These are phyloP conservation scores for Zasmidium citrigriseum DNA, from an alignment of 2,329 filamentous ascomycete species.

Conservation along the genomic window DNA sequence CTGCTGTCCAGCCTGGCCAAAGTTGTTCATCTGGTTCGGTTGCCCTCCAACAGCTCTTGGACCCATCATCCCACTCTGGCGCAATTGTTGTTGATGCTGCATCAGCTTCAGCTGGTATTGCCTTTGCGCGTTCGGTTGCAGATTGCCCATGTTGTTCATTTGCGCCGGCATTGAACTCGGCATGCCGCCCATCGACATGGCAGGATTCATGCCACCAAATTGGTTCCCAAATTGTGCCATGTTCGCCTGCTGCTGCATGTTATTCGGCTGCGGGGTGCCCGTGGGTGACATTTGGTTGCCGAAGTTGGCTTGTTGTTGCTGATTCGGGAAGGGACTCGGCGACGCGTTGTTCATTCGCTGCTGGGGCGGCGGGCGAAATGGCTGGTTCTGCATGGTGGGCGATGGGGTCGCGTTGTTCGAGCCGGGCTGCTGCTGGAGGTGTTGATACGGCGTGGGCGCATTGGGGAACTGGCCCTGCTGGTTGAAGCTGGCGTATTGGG, in stretches of 20 bases:
- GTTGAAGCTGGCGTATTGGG: constrained; percentile 60
- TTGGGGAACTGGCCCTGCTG: constrained; percentile 62
- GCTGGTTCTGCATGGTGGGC: constrained; percentile 84
- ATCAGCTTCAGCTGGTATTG: constrained; percentile 86
- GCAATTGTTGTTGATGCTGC: constrained; percentile 69
- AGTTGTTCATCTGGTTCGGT: constrained; percentile 28
- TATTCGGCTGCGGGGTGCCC: constrained; percentile 20
- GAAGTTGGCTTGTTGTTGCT: constrained; percentile 28
- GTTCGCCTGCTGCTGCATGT: constrained; percentile 27
- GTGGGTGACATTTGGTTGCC: constrained; percentile 46
- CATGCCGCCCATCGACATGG: constrained; percentile 35
- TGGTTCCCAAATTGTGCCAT: constrained; percentile 44
- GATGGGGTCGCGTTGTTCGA: constrained; percentile 87
- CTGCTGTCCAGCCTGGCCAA: constrained; percentile 19
- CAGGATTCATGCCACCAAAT: constrained; percentile 32
- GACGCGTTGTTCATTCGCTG: constrained; percentile 82
- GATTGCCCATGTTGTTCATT: constrained; percentile 39
- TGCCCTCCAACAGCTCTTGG: constrained; percentile 27
- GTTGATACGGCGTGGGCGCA: constrained; percentile 73
- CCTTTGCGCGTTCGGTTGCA: constrained; percentile 67
- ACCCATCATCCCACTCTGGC: constrained; percentile 38
- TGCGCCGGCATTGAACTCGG: constrained; percentile 48
- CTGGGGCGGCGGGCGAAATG: constrained; percentile 60
- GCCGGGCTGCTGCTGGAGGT: constrained; percentile 71
- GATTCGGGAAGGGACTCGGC: constrained; percentile 73